A percentile compares a stretch with the other conserved stretches of the same genome.
Conservation (phyloP, 192 early-diverging fungal species). For the Linnemannia exigua region DNA sequence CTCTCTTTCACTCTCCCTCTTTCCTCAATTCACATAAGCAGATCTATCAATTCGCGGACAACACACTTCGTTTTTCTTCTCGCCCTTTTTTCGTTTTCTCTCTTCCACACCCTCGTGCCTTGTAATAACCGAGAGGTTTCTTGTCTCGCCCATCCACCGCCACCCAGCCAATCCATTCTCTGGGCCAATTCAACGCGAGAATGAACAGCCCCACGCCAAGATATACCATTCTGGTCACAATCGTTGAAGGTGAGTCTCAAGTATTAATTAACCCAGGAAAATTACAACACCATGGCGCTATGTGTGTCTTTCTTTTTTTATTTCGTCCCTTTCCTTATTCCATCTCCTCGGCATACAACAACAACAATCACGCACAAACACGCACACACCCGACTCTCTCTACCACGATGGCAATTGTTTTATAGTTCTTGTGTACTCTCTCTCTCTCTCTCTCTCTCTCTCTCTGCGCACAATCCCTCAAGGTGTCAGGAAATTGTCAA, state of each 20-base stretch:
- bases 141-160: slow-evolving; percentile 4
- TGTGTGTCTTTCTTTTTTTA: not conserved
- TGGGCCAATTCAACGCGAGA: not conserved
- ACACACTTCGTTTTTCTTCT: not conserved
- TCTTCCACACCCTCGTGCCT: too few relatives aligned
- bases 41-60: not conserved
- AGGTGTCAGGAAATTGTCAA: not conserved
- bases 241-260: slow-evolving; percentile 45
- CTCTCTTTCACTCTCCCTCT: not conserved
- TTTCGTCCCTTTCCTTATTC: too few relatives aligned
- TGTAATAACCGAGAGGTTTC: not conserved
- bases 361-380: not conserved
- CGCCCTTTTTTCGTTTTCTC: slow-evolving; percentile 7
- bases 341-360: slow-evolving; percentile 7
- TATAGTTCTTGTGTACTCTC: not conserved
- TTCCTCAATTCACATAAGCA: not conserved
- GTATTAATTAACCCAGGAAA: not conserved
- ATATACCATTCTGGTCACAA: slow-evolving; percentile 59
- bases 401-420: slow-evolving; percentile 1
- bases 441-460: not conserved
- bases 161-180: not conserved
- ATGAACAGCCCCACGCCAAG: slow-evolving; percentile 44
- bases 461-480: not conserved
- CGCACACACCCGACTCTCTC: not conserved
- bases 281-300: not conserved